These are phyloP conservation scores for Rhodamnia argentea DNA, from an alignment of 345 rosid genomes.

Conservation along the genomic window DNA sequence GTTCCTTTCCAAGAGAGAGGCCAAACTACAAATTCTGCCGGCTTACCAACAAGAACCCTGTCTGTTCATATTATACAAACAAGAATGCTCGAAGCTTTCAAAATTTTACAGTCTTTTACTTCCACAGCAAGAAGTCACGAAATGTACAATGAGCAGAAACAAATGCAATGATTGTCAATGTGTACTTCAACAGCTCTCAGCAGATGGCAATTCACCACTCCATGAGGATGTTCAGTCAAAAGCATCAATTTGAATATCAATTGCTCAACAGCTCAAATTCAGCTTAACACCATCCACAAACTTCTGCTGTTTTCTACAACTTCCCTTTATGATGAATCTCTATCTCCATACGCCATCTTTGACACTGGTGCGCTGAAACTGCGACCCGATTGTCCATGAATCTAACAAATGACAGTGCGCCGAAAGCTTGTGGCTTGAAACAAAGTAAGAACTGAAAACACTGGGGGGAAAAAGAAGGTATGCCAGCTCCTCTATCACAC, in stretches of 20 bases:
- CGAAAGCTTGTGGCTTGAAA: not conserved
- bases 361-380: not conserved
- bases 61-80: not conserved
- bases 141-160: conserved; percentile 9
- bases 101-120: not conserved
- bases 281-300: not conserved
- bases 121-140: not conserved
- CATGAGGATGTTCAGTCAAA: not conserved
- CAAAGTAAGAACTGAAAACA: not conserved
- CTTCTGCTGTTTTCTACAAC: not conserved
- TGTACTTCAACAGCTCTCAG: not conserved
- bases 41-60: not conserved
- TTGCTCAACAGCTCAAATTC: not conserved
- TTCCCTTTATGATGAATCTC: not conserved
- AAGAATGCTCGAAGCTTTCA: not conserved
- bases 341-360: not conserved
- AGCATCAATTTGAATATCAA: not conserved
- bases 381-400: not conserved
- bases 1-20: not conserved
- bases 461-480: not conserved
- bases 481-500: not conserved
- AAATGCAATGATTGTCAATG: not conserved
- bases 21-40: not conserved
- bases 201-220: not conserved
- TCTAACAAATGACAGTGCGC: not conserved